These are phyloP conservation scores for Aspergillus quadricinctus DNA, from an alignment of 2,329 filamentous ascomycete species.

Conservation along the genomic window DNA sequence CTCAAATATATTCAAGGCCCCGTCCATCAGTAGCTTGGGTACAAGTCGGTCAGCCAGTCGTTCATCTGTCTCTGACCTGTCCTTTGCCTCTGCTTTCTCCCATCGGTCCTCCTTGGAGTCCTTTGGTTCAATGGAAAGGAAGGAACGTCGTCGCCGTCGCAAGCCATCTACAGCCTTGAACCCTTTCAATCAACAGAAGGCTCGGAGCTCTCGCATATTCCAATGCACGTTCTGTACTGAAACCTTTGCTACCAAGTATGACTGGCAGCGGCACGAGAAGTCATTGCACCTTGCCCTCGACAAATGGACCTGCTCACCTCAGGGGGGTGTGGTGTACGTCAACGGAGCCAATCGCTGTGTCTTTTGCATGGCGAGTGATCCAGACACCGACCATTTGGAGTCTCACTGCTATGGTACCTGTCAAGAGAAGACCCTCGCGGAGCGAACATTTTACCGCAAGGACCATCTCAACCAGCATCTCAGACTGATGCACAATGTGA, in stretches of 20 bases:
- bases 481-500: constrained; percentile 56
- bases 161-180: constrained; percentile 43
- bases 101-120: constrained; percentile 53
- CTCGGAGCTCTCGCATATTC: constrained; percentile 45
- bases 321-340: constrained; percentile 49
- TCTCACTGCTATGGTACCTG: constrained; percentile 57
- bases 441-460: constrained; percentile 60
- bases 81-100: constrained; percentile 54
- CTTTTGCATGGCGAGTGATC: constrained; percentile 54
- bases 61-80: constrained; percentile 52
- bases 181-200: constrained; percentile 38
- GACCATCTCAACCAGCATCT: constrained; percentile 61
- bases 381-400: constrained; percentile 54
- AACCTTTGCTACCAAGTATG: constrained; percentile 54
- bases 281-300: constrained; percentile 54
- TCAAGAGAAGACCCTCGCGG: constrained; percentile 56
- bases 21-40: constrained; percentile 52
- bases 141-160: constrained; percentile 55
- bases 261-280: constrained; percentile 58
- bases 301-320: constrained; percentile 57
- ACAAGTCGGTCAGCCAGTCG: constrained; percentile 50
- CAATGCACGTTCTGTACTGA: constrained; percentile 58
- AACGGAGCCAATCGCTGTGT: constrained; percentile 53
- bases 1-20: constrained; percentile 49
- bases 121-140: constrained; percentile 54